These are phyloP conservation scores for Ophiostoma tasmaniense DNA, from an alignment of 2,329 filamentous ascomycete species.

Conservation along the genomic window DNA sequence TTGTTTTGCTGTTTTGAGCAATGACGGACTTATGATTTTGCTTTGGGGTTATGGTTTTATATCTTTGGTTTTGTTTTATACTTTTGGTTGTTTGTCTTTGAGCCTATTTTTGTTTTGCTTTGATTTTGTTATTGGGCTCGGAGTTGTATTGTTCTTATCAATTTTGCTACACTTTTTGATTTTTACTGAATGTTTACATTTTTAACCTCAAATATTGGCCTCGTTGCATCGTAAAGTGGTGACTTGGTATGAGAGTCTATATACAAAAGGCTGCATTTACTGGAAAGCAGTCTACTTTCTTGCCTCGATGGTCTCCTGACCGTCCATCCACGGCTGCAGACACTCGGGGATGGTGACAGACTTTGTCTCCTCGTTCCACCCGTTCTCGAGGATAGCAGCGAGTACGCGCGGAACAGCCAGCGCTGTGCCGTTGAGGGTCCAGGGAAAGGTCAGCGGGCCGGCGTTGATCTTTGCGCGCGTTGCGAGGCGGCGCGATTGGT, in stretches of 20 bases:
- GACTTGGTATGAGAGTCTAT: neutral
- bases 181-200: neutral
- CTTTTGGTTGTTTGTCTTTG: neutral
- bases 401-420: slow-evolving; percentile 83
- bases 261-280: neutral
- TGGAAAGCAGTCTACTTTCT: slow-evolving; percentile 23
- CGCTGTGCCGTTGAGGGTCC: slow-evolving; percentile 90
- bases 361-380: slow-evolving; percentile 65
- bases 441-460: slow-evolving; percentile 63
- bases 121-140: neutral
- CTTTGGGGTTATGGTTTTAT: neutral
- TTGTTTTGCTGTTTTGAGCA: no score
- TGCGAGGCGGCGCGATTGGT: slow-evolving; percentile 74
- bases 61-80: neutral
- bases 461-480: slow-evolving; percentile 57
- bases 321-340: slow-evolving; percentile 77
- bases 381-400: slow-evolving; percentile 81
- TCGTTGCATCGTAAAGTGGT: neutral
- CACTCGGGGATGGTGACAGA: slow-evolving; percentile 70
- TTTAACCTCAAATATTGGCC: neutral
- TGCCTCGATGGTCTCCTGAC: slow-evolving; percentile 53
- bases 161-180: neutral
- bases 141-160: neutral
- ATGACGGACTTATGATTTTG: neutral
- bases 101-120: neutral